Percentiles rank a stretch among this genome's conserved stretches.
Conservation (phyloP, 2,329 filamentous ascomycete species). For the Fusarium equiseti region DNA sequence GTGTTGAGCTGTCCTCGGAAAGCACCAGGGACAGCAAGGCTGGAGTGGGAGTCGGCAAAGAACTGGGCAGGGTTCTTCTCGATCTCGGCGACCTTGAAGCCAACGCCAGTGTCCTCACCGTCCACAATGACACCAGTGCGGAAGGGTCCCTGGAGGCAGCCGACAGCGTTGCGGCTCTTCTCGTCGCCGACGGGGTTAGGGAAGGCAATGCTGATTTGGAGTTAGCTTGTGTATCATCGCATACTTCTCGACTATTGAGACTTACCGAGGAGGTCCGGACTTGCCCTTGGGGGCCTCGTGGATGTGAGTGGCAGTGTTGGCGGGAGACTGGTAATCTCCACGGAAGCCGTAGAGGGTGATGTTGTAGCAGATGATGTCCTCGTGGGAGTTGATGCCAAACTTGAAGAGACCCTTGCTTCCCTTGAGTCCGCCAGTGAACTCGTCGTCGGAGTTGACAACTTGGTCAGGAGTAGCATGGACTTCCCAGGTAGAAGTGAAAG, state of each 20-base stretch:
- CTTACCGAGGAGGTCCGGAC: constrained; percentile 62
- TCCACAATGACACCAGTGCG: constrained; percentile 49
- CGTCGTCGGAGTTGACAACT: constrained; percentile 59
- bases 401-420: constrained; percentile 63
- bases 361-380: constrained; percentile 61
- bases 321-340: constrained; percentile 63
- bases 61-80: constrained; percentile 63
- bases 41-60: constrained; percentile 67
- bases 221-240: constrained; percentile 1
- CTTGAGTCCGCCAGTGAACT: constrained; percentile 55
- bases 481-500: constrained; percentile 63
- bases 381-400: constrained; percentile 63
- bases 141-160: constrained; percentile 56
- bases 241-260: background rate
- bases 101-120: constrained; percentile 52
- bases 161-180: constrained; percentile 54
- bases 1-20: constrained; percentile 62
- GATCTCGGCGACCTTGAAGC: constrained; percentile 64
- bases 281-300: constrained; percentile 61
- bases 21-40: constrained; percentile 61
- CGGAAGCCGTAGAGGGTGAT: constrained; percentile 63
- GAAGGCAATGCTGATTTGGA: constrained; percentile 56
- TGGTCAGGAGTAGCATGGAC: constrained; percentile 62
- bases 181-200: constrained; percentile 60
- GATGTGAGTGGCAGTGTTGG: constrained; percentile 66